Conservation (phyloP, 306 rosid genomes). For the Fagus crenata region DNA sequence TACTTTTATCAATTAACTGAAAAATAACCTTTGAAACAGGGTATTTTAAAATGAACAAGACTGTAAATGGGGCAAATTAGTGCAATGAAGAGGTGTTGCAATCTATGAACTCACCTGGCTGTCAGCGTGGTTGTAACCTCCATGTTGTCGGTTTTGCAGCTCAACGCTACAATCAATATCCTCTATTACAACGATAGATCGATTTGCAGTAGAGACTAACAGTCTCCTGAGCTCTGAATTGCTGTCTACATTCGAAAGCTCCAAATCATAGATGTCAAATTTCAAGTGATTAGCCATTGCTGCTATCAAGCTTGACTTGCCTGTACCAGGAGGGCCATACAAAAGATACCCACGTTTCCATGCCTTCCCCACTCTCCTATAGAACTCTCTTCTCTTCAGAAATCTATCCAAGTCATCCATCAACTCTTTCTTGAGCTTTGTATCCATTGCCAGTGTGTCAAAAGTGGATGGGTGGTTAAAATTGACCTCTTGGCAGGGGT, state of each 20-base stretch:
- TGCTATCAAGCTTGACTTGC: constrained; percentile 47
- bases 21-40: neutral
- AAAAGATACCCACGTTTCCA: constrained; percentile 50
- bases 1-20: neutral
- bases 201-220: constrained; percentile 27
- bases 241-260: constrained; percentile 21
- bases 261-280: constrained; percentile 44
- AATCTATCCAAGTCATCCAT: constrained; percentile 41
- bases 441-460: constrained; percentile 38
- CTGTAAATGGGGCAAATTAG: neutral
- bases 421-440: constrained; percentile 35
- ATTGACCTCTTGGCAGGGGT: neutral
- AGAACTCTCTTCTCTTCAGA: constrained; percentile 26
- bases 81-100: neutral
- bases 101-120: constrained; percentile 20
- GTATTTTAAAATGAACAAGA: neutral
- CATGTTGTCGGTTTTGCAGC: constrained; percentile 20
- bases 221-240: constrained; percentile 30
- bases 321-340: constrained; percentile 49
- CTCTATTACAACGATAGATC: constrained; percentile 43
- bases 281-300: constrained; percentile 48
- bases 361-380: constrained; percentile 36
- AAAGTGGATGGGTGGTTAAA: constrained; percentile 37
- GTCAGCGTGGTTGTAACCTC: constrained; percentile 5
- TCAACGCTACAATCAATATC: constrained; percentile 42